These are phyloP conservation scores for Russula vinacea DNA, from an alignment of 768 basidiomycete genomes.

Conservation along the genomic window DNA sequence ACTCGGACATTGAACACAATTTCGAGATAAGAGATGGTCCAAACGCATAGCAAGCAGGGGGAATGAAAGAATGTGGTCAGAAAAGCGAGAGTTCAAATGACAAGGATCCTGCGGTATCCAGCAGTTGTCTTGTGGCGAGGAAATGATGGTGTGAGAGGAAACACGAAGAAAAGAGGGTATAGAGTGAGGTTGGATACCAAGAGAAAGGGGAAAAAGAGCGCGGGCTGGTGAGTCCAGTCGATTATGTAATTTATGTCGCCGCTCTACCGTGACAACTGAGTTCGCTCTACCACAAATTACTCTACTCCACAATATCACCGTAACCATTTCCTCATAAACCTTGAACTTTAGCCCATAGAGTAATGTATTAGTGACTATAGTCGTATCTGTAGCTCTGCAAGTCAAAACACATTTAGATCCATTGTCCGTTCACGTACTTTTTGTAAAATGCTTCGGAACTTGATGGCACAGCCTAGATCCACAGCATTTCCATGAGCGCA, in stretches of 20 bases:
- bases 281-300: background rate
- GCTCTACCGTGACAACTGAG: background rate
- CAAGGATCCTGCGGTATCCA: background rate
- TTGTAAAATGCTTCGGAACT: conserved; percentile 84
- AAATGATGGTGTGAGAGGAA: background rate
- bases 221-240: background rate
- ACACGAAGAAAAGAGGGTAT: background rate
- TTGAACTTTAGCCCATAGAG: no score
- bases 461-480: conserved; percentile 52
- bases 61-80: conserved; percentile 26
- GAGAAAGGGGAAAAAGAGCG: background rate
- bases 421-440: conserved; percentile 51
- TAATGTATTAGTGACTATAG: conserved; percentile 15
- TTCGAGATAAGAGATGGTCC: conserved; percentile 28
- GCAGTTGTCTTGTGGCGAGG: conserved; percentile 3
- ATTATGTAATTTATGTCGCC: conserved; percentile 15
- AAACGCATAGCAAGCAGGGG: conserved; percentile 27
- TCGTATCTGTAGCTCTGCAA: conserved; percentile 15
- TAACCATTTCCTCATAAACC: no score
- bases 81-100: background rate
- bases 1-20: conserved; percentile 48
- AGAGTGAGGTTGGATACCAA: background rate
- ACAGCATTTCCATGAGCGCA: conserved; percentile 2
- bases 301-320: no score
- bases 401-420: background rate